These are phyloP conservation scores for Aspergillus aculeatus DNA, from an alignment of 2,329 filamentous ascomycete species.

Conservation along the genomic window DNA sequence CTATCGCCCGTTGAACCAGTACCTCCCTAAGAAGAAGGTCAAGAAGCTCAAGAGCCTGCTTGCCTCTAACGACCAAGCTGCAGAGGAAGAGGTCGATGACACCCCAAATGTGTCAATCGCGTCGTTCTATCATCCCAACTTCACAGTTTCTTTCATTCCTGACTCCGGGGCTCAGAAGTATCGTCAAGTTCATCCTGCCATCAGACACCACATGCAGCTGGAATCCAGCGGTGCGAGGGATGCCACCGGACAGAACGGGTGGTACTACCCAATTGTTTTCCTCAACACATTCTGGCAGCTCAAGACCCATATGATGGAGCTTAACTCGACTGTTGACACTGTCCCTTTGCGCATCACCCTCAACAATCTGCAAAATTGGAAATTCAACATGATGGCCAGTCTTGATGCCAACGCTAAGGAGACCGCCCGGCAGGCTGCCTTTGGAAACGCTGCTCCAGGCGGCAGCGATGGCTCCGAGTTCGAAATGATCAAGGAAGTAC, in stretches of 20 bases:
- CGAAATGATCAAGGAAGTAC: constrained; percentile 94
- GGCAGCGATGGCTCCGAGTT: constrained; percentile 90
- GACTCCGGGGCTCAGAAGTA: constrained; percentile 71
- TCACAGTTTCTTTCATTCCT: constrained; percentile 83
- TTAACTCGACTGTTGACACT: constrained; percentile 84
- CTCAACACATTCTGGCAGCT: constrained; percentile 98
- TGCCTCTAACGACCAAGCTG: constrained; percentile 51
- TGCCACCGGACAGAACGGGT: constrained; percentile 78
- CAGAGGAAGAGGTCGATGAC: constrained; percentile 53
- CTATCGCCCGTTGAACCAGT: constrained; percentile 79
- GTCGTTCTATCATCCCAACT: constrained; percentile 93
- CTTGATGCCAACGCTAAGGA: constrained; percentile 87
- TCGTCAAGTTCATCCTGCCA: constrained; percentile 66
- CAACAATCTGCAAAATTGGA: constrained; percentile 80
- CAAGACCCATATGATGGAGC: constrained; percentile 80
- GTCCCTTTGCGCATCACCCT: constrained; percentile 81
- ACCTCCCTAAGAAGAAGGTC: constrained; percentile 86
- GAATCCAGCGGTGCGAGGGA: constrained; percentile 82
- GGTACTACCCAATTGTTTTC: constrained; percentile 90
- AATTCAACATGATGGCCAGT: constrained; percentile 80
- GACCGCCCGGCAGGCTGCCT: constrained; percentile 73
- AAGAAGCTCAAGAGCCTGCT: constrained; percentile 85
- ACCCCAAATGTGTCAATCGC: constrained; percentile 67
- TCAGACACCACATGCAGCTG: constrained; percentile 74
- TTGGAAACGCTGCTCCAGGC: constrained; percentile 67